Conservation (phyloP, 345 rosid species). For the Gossypium sturtianum region DNA sequence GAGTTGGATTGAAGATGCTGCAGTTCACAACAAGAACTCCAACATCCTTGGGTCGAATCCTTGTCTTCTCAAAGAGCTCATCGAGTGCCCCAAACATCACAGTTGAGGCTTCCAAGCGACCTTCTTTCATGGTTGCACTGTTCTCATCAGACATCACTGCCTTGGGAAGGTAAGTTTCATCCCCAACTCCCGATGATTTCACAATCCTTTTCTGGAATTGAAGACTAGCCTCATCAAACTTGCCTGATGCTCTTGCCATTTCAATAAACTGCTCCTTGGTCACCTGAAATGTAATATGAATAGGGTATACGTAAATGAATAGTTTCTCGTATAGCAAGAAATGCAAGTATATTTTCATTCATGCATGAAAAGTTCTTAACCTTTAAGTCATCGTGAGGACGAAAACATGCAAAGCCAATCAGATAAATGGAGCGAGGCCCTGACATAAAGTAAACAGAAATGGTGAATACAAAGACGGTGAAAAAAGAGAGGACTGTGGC, state of each 20-base stretch:
- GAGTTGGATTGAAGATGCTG: constrained; percentile 93
- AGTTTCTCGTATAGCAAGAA: not conserved
- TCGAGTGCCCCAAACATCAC: constrained; percentile 88
- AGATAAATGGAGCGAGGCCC: constrained; percentile 81
- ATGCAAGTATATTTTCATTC: not conserved
- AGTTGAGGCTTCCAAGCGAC: constrained; percentile 68
- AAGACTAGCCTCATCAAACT: constrained; percentile 54
- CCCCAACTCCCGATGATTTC: constrained; percentile 75
- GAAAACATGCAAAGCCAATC: constrained; percentile 71
- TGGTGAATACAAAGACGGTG: constrained; percentile 60
- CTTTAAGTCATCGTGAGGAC: constrained; percentile 76
- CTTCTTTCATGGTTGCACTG: constrained; percentile 78
- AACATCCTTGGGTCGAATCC: constrained; percentile 67
- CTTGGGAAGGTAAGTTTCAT: constrained; percentile 75
- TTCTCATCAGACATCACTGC: constrained; percentile 45
- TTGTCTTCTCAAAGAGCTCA: constrained; percentile 77
- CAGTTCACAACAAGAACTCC: constrained; percentile 90
- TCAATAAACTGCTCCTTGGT: constrained; percentile 64
- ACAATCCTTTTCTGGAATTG: constrained; percentile 63
- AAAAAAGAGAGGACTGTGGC: constrained; percentile 60
- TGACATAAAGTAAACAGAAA: constrained; percentile 75
- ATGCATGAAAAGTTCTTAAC: constrained; percentile 25
- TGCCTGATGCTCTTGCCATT: constrained; percentile 46
- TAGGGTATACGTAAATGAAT: not conserved
- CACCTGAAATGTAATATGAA: constrained; percentile 36